Base-by-base conservation (phyloP, 805 yeast genomes). In the Maudiozyma saulgeensis region DNA sequence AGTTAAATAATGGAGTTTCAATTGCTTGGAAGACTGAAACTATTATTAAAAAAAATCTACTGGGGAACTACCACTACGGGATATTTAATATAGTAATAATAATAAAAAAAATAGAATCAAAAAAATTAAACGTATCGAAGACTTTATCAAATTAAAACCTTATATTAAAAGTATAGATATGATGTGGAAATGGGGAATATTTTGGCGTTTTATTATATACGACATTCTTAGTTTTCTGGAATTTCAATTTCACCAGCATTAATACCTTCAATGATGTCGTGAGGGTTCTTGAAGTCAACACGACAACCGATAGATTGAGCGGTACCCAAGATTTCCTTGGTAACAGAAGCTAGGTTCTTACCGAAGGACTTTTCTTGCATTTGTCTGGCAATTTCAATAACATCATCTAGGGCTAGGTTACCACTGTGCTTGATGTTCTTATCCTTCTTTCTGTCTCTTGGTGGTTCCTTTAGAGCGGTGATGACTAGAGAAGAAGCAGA, bases 401-500 rank as follows among this genome's bases (percentile, higher is more conserved):
- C 87, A 79, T 91, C 96, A 70, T 89, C 96, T 69, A 93, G 81
- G 68, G 96, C 88, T 71, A 93, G 83, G 91, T 91, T 93, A 81
- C 99, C 99, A 74, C 82, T 83, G 87, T 93, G 99, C 83, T 90
- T 89, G 76, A 93, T 87, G 80, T 93, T 91, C 93, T 93, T 93
- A 74, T 93, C 99, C 95, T 93, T 93, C 95, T 93, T 93, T 82
- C 96, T 86, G 84, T 93, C 99, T 87, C 99, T 91, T 73, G 96
- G 96, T 66, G 99, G 89, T 83, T 93, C 99, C 83, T 93, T 93
- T 72, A 93, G 82, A 66, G 99, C 99, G 73, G 96, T 88, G 77
- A 93, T 93, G 73, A 93, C 96, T 70, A 93, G 84, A 65, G 99
- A 89, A 53, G 98, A 93, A 67, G 99, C 99, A 74, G 98, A 84